These are phyloP conservation scores for Asterophora lycoperdoides DNA, from an alignment of 768 basidiomycete genomes.

Conservation along the genomic window DNA sequence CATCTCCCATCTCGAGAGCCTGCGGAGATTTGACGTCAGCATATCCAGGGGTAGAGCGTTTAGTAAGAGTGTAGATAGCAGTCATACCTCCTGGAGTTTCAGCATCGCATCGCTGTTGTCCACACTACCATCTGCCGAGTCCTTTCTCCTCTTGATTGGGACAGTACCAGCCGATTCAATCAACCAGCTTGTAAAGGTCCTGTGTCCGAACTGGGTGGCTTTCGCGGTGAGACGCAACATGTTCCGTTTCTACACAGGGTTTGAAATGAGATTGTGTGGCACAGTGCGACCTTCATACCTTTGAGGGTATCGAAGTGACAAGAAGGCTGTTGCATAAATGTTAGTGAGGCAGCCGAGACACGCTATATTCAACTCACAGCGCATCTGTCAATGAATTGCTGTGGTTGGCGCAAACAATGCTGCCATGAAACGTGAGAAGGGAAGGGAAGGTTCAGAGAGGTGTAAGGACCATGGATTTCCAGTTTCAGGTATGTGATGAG, in stretches of 20 bases:
- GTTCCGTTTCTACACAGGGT: conserved; percentile 53
- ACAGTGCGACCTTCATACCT: conserved; percentile 34
- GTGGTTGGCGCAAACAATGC: conserved; percentile 85
- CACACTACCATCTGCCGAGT: conserved; percentile 46
- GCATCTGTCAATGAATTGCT: conserved; percentile 85
- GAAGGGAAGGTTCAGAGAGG: neutral
- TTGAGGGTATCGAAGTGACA: conserved; percentile 66
- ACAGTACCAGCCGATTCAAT: conserved; percentile 87
- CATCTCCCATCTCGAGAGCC: conserved; percentile 75
- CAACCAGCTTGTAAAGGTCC: conserved; percentile 86
- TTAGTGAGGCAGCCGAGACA: neutral
- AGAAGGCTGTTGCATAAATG: conserved; percentile 51
- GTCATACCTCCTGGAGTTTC: conserved; percentile 58
- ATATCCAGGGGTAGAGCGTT: neutral
- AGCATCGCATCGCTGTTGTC: conserved; percentile 73
- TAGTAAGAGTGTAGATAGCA: neutral
- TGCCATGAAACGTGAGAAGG: conserved; percentile 24
- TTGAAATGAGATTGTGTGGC: neutral
- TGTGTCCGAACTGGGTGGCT: conserved; percentile 77
- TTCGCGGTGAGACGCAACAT: conserved; percentile 86
- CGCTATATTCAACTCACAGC: conserved; percentile 40
- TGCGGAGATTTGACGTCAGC: conserved; percentile 22
- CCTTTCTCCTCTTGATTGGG: conserved; percentile 75
- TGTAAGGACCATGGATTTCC: conserved; percentile 67
- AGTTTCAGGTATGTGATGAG: conserved; percentile 61